phyloP scores from a whole-genome alignment of 352 stramenopile genomes.

The Achlya hypogyna region DNA sequence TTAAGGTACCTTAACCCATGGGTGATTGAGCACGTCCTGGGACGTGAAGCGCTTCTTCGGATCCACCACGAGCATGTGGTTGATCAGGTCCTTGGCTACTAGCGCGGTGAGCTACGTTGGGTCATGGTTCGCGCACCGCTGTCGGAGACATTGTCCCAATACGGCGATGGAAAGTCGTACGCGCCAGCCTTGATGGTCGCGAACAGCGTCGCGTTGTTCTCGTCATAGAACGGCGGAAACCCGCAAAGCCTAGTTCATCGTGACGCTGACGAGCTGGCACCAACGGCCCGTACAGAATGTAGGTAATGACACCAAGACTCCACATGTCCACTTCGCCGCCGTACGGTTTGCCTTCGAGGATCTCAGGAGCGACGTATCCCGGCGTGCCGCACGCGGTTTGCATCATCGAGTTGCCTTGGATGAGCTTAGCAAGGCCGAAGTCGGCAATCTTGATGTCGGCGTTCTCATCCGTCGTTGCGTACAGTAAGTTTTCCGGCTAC shows the following conservation, averaged over 20 bases:
- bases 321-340: slow-evolving; percentile 92
- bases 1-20: slow-evolving; percentile 62
- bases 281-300: slow-evolving; percentile 58
- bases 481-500: slow-evolving; percentile 81
- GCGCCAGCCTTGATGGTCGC: slow-evolving; percentile 81
- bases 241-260: slow-evolving; percentile 60
- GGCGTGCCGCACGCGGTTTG: slow-evolving; percentile 94
- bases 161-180: slow-evolving; percentile 89
- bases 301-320: slow-evolving; percentile 95
- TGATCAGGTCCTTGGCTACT: slow-evolving; percentile 89
- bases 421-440: slow-evolving; percentile 86
- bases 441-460: slow-evolving; percentile 91
- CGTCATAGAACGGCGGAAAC: slow-evolving; percentile 94
- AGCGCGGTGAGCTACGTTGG: slow-evolving; percentile 22
- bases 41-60: slow-evolving; percentile 84
- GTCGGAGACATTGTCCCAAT: slow-evolving; percentile 89
- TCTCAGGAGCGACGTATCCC: slow-evolving; percentile 95
- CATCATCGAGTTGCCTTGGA: slow-evolving; percentile 89
- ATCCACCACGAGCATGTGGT: slow-evolving; percentile 84
- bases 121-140: slow-evolving; percentile 39
- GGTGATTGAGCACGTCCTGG: slow-evolving; percentile 67
- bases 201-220: slow-evolving; percentile 86
- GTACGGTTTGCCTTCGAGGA: slow-evolving; percentile 90
- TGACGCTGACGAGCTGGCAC: neutral
- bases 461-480: slow-evolving; percentile 78